phyloP scores from a whole-genome alignment of 1,284 basidiomycete species.

The Ganoderma sp. region DNA sequence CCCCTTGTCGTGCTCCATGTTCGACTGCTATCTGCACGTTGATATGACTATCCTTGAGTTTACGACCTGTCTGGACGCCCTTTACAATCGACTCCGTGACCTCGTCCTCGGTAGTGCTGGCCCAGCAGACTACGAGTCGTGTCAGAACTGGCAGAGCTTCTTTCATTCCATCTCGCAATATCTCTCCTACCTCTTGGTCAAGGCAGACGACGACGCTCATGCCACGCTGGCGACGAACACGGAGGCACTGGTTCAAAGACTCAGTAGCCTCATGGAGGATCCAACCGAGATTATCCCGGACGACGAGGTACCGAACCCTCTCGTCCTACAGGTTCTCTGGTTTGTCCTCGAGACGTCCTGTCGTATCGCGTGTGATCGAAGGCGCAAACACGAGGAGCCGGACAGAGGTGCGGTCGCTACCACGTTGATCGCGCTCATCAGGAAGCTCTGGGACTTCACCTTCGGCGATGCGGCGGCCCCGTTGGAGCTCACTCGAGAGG shows the following conservation, averaged over 20 bases:
- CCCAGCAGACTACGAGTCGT: conserved; percentile 44
- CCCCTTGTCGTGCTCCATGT: conserved; percentile 25
- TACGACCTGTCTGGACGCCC: conserved; percentile 28
- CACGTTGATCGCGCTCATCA: conserved; percentile 50
- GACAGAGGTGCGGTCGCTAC: conserved; percentile 33
- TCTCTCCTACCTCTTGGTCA: conserved; percentile 37
- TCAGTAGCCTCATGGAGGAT: conserved; percentile 41
- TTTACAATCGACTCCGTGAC: conserved; percentile 34
- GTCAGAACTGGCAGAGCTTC: conserved; percentile 34
- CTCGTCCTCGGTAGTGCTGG: conserved; percentile 48
- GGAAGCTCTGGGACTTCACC: conserved; percentile 59
- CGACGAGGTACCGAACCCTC: conserved; percentile 42
- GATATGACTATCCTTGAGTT: conserved; percentile 35
- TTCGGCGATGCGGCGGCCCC: conserved; percentile 54
- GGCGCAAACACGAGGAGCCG: conserved; percentile 31
- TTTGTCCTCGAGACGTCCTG: conserved; percentile 64
- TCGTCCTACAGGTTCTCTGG: conserved; percentile 59
- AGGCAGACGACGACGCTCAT: conserved; percentile 24
- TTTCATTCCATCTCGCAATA: conserved; percentile 37
- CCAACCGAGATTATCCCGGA: conserved; percentile 34
- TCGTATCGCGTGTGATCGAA: conserved; percentile 43
- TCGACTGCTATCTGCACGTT: conserved; percentile 30
- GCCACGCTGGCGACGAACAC: conserved; percentile 42
- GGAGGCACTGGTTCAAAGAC: conserved; percentile 46
- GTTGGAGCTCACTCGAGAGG: conserved; percentile 46